Conservation (phyloP, 106 monocot genomes). For the Iris macrosiphon region DNA sequence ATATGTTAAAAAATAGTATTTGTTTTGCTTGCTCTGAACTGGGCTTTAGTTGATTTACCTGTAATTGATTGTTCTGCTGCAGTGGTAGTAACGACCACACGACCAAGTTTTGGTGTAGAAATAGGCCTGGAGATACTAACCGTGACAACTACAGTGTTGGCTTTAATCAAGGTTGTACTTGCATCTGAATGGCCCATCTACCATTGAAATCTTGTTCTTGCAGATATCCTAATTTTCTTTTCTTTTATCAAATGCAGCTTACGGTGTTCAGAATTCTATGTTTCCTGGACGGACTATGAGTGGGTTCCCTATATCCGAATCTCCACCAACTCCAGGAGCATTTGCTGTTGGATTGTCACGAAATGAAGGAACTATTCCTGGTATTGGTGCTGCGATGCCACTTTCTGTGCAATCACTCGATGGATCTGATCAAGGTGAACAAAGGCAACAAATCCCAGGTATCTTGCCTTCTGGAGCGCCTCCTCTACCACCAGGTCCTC, state of each 20-base stretch:
- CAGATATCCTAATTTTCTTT: no score
- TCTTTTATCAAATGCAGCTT: no score
- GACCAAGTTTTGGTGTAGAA: constrained; percentile 98
- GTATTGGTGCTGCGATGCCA: constrained; percentile 83
- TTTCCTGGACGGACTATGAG: constrained; percentile 43
- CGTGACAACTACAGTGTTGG: constrained; percentile 63
- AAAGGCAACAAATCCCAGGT: constrained; percentile 47
- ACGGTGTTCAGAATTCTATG: constrained; percentile 52
- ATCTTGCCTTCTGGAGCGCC: constrained; percentile 55
- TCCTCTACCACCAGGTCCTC: constrained; percentile 94
- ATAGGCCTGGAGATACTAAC: constrained; percentile 81
- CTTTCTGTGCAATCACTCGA: constrained; percentile 47
- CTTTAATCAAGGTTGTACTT: constrained; percentile 51
- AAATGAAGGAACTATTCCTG: constrained; percentile 89
- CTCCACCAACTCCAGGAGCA: constrained; percentile 67
- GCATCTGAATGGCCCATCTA: no score
- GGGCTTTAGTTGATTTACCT: not conserved
- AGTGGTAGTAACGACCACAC: constrained; percentile 97
- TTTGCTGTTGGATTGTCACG: constrained; percentile 62
- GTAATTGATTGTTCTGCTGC: constrained; percentile 17
- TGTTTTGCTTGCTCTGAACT: no score
- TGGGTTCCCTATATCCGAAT: constrained; percentile 52
- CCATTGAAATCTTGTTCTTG: no score
- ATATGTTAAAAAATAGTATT: no score
- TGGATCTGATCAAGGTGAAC: constrained; percentile 76